Base-by-base conservation (phyloP, 805 yeast species). In the Candida takata region DNA sequence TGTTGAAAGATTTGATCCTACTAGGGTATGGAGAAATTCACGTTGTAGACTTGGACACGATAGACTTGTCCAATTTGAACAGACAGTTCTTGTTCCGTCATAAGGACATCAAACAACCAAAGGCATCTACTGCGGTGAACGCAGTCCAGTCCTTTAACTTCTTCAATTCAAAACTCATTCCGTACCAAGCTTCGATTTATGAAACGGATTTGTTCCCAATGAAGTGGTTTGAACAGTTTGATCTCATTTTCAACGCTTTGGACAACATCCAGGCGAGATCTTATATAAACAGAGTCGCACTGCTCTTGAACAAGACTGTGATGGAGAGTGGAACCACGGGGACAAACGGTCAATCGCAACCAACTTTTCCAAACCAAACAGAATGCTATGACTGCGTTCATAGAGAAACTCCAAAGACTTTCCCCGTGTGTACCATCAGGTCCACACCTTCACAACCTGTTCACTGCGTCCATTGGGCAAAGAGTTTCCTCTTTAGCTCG, bases 391-490 rank as follows among this genome's bases (percentile, higher is more conserved):
- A 87, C 43, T 92, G 99, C 59, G 75, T 78, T 18, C 75, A 81
- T 5, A 86, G 90, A 51, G 92, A 78, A 25, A 79, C 94, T 0
- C 95, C 97, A 6, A 87, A 84, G 52, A 72, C 92, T 0, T 92
- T 77, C 57, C 97, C 99, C 0, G 96, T 92, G 2, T 92, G 99
- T 57, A 92, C 98, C 0, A 92, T 92, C 40, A 69, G 99, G 44
- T 85, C 96, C 6, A 92, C 98, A 0, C 99, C 99, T 0, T 84
- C 95, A 0, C 87, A 84, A 53, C 97, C 97, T 0, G 80, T 92
- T 6, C 99, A 92, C 54, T 87, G 96, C 57, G 80, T 92, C 18
- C 95, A 94, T 1, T 92, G 99, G 99, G 95, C 97, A 8, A 92
- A 92, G 55, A 85, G 83, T 48, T 94, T 85, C 52, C 61, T 92